Conservation (phyloP, 345 rosid genomes). For the Pistacia atlantica region DNA sequence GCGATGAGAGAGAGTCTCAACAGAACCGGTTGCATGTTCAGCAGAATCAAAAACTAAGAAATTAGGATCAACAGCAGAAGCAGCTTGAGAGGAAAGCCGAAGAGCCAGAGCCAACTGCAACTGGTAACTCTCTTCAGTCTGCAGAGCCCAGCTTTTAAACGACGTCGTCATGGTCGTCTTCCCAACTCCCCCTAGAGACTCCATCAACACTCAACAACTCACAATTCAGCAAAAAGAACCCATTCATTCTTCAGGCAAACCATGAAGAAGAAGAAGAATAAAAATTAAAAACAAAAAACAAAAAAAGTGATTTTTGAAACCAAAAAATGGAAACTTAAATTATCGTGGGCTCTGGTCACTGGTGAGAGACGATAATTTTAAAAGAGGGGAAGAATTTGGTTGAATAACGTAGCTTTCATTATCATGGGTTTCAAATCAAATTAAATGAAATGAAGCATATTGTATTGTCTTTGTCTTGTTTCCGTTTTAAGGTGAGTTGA, state of each 20-base stretch:
- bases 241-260: not conserved
- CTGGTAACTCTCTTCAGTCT: conserved; percentile 64
- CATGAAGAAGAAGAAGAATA: not conserved
- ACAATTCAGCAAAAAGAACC: not conserved
- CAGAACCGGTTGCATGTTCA: conserved; percentile 20
- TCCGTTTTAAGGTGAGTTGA: not conserved
- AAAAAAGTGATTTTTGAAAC: not conserved
- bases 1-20: conserved; percentile 49
- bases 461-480: not conserved
- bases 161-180: not conserved
- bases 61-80: conserved; percentile 51
- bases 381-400: not conserved
- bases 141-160: conserved; percentile 54
- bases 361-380: not conserved
- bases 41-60: conserved; percentile 42
- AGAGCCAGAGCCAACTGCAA: conserved; percentile 56
- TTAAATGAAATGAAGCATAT: not conserved
- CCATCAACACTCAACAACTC: conserved; percentile 1
- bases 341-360: not conserved
- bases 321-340: not conserved
- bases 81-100: conserved; percentile 49
- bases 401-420: not conserved
- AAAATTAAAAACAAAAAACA: too few species aligned
- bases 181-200: not conserved
- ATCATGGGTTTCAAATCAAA: not conserved